Evolutionary conservation across 352 stramenopile genomes (phyloP).

Genomic region (Phytopythium ostracodes): DNA sequence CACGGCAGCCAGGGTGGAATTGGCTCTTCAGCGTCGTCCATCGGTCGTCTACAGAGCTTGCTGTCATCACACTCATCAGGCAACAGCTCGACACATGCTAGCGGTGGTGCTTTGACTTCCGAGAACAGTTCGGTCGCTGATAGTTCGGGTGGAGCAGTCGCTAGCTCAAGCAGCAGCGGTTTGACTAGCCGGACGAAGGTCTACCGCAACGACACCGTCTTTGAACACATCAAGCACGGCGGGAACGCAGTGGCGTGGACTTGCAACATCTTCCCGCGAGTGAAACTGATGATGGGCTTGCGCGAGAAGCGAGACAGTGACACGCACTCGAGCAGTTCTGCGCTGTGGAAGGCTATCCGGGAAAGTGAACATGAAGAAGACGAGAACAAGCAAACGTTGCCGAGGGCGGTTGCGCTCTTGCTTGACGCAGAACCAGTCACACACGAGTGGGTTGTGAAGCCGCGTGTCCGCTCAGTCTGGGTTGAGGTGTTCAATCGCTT

Average conservation of each 20-base stretch:
- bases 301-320: neutral
- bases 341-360: neutral
- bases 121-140: neutral
- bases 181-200: neutral
- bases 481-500: conserved; percentile 44
- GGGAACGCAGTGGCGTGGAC: neutral
- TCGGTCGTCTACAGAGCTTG: neutral
- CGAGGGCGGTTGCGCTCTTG: neutral
- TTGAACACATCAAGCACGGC: neutral
- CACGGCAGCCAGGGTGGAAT: neutral
- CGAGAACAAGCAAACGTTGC: neutral
- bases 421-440: conserved; percentile 3
- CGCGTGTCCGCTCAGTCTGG: conserved; percentile 20
- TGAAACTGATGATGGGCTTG: conserved; percentile 5
- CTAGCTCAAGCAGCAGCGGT: neutral
- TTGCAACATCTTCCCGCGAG: conserved; percentile 2
- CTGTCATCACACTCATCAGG: neutral
- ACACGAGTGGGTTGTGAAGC: conserved; percentile 22
- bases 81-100: neutral
- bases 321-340: neutral
- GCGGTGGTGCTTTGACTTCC: neutral
- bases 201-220: neutral
- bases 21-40: neutral
- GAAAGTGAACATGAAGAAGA: neutral
- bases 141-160: neutral